Evolutionary conservation across 306 rosid species (phyloP).

Genomic region (Vicia faba): DNA sequence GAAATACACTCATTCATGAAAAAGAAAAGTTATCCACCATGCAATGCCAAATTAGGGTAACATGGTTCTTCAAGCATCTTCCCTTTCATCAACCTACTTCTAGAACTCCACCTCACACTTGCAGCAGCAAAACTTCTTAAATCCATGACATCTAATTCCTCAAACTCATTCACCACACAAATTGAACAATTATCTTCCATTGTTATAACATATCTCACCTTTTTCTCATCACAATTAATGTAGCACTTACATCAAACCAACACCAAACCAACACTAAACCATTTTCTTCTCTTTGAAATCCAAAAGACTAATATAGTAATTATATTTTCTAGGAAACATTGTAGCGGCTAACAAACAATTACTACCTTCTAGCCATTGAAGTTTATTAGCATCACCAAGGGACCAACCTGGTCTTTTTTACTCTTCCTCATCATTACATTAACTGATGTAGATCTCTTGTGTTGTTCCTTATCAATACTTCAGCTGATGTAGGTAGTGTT

Average conservation of each 20-base stretch:
- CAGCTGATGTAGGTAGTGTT: too few relatives aligned
- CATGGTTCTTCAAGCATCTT: slow-evolving; percentile 91
- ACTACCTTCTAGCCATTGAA: slow-evolving; percentile 76
- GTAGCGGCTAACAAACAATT: slow-evolving; percentile 83
- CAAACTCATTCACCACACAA: slow-evolving; percentile 93
- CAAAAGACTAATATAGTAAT: slow-evolving; percentile 84
- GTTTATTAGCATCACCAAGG: slow-evolving; percentile 92
- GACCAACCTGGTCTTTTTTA: too few relatives aligned
- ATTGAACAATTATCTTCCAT: slow-evolving; percentile 79
- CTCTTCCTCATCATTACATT: too few relatives aligned
- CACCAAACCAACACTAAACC: too few relatives aligned
- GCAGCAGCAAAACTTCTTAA: slow-evolving; percentile 62
- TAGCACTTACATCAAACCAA: slow-evolving; percentile 83
- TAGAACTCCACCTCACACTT: slow-evolving; percentile 85
- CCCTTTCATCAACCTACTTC: slow-evolving; percentile 83
- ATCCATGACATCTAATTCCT: slow-evolving; percentile 92
- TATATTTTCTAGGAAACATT: slow-evolving; percentile 86
- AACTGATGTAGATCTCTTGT: too few relatives aligned
- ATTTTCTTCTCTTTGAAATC: slow-evolving; percentile 83
- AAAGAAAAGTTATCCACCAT: slow-evolving; percentile 87
- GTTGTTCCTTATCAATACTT: too few relatives aligned
- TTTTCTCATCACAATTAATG: slow-evolving; percentile 61
- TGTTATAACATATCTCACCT: slow-evolving; percentile 88
- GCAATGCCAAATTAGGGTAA: slow-evolving; percentile 84
- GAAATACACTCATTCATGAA: slow-evolving; percentile 93